Evolutionary conservation across 2,329 filamentous ascomycete genomes (phyloP), one percentile per base, ranked within the genome.

Genomic region (Diaporthe humulicola): DNA sequence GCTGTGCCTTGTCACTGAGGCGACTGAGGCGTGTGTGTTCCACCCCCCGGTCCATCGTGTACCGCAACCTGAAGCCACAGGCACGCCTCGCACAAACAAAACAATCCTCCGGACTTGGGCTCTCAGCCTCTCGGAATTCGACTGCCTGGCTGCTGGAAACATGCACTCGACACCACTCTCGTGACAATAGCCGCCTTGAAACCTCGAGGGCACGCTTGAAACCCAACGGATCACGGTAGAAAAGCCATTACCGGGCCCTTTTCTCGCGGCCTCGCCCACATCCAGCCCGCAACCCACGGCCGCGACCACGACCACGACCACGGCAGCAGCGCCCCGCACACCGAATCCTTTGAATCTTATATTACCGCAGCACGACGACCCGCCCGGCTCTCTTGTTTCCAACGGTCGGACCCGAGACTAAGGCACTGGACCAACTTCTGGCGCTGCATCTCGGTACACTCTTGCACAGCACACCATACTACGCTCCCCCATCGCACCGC

Each of bases 161-260:
- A 64, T 71, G 73, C 40, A 42, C 56, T 33, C 48, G 69, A 70
- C 58, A 74, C 73, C 50, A 54, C 42, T 69, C 61, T 50, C 48
- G 60, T 76, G 67, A 74, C 73, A 52, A 60, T 42, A 28, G 28
- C 67, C 40, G 36, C 54, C 61, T 73, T 76, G 72, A 76, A 76
- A 76, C 74, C 33, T 72, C 72, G 73, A 72, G 74, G 69, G 67
- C 69, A 42, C 28, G 64, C 48, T 70, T 58, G 45, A 57, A 71
- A 73, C 74, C 64, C 71, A 56, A 57, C 57, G 28, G 38, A 58
- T 75, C 28, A 56, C 25, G 48, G 67, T 52, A 69, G 17, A 57
- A 33, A 38, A 64, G 69, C 61, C 69, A 70, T 61, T 74, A 64
- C 73, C 52, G 67, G 45, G 74, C 60, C 38, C 69, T 61, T 54